Conservation (phyloP, 176 grass and related monocot genomes). For the Phoenix dactylifera region DNA sequence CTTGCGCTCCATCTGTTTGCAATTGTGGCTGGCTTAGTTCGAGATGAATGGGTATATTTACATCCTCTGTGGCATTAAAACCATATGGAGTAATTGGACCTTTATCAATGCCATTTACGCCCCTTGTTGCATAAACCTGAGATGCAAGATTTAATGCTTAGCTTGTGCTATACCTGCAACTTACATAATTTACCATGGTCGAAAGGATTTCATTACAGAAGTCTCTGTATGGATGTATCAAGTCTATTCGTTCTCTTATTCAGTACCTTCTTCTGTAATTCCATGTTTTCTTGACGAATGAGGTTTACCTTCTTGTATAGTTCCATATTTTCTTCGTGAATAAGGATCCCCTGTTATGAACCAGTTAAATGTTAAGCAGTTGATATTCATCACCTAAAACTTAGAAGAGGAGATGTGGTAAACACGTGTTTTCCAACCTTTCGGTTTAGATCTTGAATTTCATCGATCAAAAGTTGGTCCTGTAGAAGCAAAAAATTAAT, state of each 20-base stretch:
- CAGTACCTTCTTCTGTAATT: constrained; percentile 30
- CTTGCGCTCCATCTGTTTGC: constrained; percentile 7
- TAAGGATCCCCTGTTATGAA: constrained; percentile 21
- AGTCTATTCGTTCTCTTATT: not conserved
- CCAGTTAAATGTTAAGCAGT: constrained; percentile 1
- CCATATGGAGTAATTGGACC: constrained; percentile 5
- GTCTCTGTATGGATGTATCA: not conserved
- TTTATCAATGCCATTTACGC: not conserved
- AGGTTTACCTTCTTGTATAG: constrained; percentile 22
- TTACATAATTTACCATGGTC: not conserved
- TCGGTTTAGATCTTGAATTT: constrained; percentile 22
- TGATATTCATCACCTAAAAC: constrained; percentile 3
- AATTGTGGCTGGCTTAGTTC: constrained; percentile 20
- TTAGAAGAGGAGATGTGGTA: not conserved
- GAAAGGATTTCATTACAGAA: constrained; percentile 1
- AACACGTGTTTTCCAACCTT: constrained; percentile 7
- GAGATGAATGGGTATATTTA: constrained; percentile 9
- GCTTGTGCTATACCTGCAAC: not conserved
- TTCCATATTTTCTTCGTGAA: constrained; percentile 30
- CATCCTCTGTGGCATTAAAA: constrained; percentile 26
- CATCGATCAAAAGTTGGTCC: constrained; percentile 21
- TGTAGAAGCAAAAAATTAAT: not conserved
- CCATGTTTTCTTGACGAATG: constrained; percentile 23
- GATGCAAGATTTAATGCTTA: not conserved
- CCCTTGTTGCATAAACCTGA: constrained; percentile 14